Percentiles rank a stretch among this genome's conserved stretches.
These are phyloP conservation scores for Phytophthora macrochlamydospora DNA, from an alignment of 352 stramenopile species.

Conservation along the genomic window DNA sequence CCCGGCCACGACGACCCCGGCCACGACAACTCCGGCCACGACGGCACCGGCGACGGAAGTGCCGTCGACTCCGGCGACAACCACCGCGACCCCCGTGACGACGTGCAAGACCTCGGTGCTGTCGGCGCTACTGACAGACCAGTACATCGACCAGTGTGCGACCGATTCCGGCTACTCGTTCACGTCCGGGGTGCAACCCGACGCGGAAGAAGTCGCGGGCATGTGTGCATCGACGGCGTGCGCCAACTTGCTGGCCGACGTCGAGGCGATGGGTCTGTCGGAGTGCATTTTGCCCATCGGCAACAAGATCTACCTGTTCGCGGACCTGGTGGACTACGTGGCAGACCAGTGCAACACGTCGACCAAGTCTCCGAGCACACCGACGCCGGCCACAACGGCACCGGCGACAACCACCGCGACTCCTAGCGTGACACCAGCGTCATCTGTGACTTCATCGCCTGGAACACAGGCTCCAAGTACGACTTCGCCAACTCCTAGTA, in stretches of 20 bases:
- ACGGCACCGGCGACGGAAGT: slow-evolving; percentile 4
- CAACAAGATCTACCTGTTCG: slow-evolving; percentile 32
- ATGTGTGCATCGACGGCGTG: slow-evolving; percentile 30
- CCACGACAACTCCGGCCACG: background rate
- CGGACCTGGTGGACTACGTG: slow-evolving; percentile 26
- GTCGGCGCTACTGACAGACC: slow-evolving; percentile 18
- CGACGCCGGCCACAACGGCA: slow-evolving; percentile 1
- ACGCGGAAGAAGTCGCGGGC: slow-evolving; percentile 14
- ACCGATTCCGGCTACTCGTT: slow-evolving; percentile 29
- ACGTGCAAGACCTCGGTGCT: slow-evolving; percentile 13
- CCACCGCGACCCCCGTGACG: slow-evolving; percentile 14
- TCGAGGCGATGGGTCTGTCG: slow-evolving; percentile 23
- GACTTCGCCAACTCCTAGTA: background rate
- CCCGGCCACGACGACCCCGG: too few relatives aligned
- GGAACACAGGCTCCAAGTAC: too few relatives aligned
- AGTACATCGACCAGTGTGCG: slow-evolving; percentile 26
- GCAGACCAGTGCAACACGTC: slow-evolving; percentile 17
- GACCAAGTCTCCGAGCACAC: slow-evolving; percentile 10
- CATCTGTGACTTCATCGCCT: too few relatives aligned
- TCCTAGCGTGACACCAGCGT: too few relatives aligned
- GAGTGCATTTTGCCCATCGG: slow-evolving; percentile 31
- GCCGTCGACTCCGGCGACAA: slow-evolving; percentile 15
- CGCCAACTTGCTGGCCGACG: slow-evolving; percentile 18
- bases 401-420: too few relatives aligned
- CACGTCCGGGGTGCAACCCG: slow-evolving; percentile 22